phyloP scores from a whole-genome alignment of 345 rosid species.

The Eucalyptus rudis region DNA sequence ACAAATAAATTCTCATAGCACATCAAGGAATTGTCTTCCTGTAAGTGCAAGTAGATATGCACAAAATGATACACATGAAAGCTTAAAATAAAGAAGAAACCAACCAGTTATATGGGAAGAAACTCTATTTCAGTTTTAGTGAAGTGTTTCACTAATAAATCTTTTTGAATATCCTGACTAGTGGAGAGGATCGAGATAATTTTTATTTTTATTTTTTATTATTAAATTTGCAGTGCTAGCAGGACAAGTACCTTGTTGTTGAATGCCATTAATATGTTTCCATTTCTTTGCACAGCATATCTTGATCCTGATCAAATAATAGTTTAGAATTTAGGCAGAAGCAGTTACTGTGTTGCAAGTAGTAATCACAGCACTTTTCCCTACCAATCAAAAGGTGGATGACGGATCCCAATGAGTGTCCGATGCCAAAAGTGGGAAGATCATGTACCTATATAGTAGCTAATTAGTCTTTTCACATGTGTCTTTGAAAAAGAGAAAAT shows the following conservation, averaged over 20 bases:
- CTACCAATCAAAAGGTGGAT: conserved; percentile 96
- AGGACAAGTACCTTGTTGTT: conserved; percentile 71
- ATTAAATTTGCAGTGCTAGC: not conserved
- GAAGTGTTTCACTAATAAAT: not conserved
- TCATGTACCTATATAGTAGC: conserved; percentile 46
- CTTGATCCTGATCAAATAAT: conserved; percentile 56
- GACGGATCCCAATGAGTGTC: conserved; percentile 91
- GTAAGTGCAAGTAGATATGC: not conserved
- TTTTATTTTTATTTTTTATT: not conserved
- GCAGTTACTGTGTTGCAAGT: not conserved
- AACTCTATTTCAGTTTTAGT: not conserved
- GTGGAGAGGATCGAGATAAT: not conserved
- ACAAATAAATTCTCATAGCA: not conserved
- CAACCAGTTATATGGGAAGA: not conserved
- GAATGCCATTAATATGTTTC: conserved; percentile 82
- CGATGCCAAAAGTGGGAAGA: conserved; percentile 91
- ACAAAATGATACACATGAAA: not conserved
- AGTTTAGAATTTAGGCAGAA: not conserved
- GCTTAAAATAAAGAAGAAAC: not conserved
- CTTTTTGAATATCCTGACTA: not conserved
- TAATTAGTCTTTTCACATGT: not conserved
- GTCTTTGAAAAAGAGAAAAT: not conserved
- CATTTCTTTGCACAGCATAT: conserved; percentile 88
- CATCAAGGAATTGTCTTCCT: not conserved
- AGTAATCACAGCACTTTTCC: not conserved